These are phyloP conservation scores for Acrocalymma vagum DNA, from an alignment of 2,329 filamentous ascomycete species.

Conservation along the genomic window DNA sequence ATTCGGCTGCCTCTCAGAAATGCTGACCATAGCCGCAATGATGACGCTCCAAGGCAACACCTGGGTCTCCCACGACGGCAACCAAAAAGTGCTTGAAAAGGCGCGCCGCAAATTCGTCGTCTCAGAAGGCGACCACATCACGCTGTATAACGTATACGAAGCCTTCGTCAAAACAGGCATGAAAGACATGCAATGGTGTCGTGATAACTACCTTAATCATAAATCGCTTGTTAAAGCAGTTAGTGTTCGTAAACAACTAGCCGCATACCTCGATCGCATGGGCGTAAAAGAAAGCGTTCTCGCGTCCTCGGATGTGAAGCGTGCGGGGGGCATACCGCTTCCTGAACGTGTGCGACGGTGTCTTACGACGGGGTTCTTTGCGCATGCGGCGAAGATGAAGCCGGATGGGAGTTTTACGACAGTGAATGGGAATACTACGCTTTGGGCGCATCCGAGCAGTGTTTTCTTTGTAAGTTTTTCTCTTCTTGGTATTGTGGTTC, in stretches of 20 bases:
- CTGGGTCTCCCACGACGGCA: conserved; percentile 82
- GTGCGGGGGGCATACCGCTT: conserved; percentile 57
- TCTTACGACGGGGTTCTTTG: conserved; percentile 89
- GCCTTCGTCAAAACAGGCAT: conserved; percentile 84
- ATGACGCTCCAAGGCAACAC: conserved; percentile 82
- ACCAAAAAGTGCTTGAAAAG: conserved; percentile 77
- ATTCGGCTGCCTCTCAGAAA: conserved; percentile 83
- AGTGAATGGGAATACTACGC: conserved; percentile 77
- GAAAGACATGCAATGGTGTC: conserved; percentile 86
- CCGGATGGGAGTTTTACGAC: conserved; percentile 89
- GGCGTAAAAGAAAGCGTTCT: conserved; percentile 67
- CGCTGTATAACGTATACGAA: conserved; percentile 91
- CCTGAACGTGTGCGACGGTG: conserved; percentile 83
- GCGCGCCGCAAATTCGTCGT: conserved; percentile 84
- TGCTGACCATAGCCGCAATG: conserved; percentile 94
- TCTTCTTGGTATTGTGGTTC: not conserved
- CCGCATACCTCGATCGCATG: conserved; percentile 86
- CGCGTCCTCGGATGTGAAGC: conserved; percentile 49
- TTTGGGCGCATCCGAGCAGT: conserved; percentile 90
- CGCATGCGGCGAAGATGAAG: conserved; percentile 93
- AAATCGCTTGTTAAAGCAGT: conserved; percentile 83
- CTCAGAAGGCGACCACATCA: conserved; percentile 93
- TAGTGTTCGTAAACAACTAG: conserved; percentile 85
- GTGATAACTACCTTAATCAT: conserved; percentile 86
- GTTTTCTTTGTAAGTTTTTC: conserved; percentile 76